A percentile compares a stretch with the other conserved stretches of the same genome.
Conservation (phyloP, 1,284 basidiomycete genomes). For the Rhodofomes roseus region DNA sequence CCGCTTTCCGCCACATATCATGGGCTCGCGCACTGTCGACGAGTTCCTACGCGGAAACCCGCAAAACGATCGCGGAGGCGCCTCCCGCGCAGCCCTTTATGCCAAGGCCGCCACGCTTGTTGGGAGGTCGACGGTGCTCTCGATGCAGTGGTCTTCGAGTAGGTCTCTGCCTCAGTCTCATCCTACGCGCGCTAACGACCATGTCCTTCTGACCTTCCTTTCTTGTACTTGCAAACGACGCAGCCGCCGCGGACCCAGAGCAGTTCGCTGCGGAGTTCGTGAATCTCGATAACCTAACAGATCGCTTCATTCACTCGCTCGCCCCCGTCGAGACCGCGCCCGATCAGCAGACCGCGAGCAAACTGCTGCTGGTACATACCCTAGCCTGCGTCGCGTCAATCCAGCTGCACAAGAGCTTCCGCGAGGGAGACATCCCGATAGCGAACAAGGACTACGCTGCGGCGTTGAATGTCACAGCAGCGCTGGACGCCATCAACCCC, state of each 20-base stretch:
- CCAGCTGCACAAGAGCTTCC: slow-evolving; percentile 24
- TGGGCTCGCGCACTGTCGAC: background rate
- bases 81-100: slow-evolving; percentile 24
- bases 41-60: background rate
- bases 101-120: slow-evolving; percentile 36
- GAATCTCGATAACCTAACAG: slow-evolving; percentile 20
- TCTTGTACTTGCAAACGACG: background rate
- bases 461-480: slow-evolving; percentile 15
- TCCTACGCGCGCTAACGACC: background rate
- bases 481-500: slow-evolving; percentile 16
- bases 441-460: slow-evolving; percentile 21
- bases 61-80: slow-evolving; percentile 14
- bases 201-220: too few relatives aligned
- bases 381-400: slow-evolving; percentile 23
- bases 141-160: slow-evolving; percentile 22
- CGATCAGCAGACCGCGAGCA: slow-evolving; percentile 13
- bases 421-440: slow-evolving; percentile 14
- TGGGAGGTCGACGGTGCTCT: slow-evolving; percentile 30
- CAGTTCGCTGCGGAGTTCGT: slow-evolving; percentile 20
- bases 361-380: slow-evolving; percentile 21
- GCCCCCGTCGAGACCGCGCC: slow-evolving; percentile 14
- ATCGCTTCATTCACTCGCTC: slow-evolving; percentile 18
- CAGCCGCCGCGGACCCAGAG: slow-evolving; percentile 15
- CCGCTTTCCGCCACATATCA: slow-evolving; percentile 9
- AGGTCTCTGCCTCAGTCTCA: background rate